Evolutionary conservation across 495 filamentous ascomycete genomes (phyloP).

Genomic region (Astrothelium subdiscretum): DNA sequence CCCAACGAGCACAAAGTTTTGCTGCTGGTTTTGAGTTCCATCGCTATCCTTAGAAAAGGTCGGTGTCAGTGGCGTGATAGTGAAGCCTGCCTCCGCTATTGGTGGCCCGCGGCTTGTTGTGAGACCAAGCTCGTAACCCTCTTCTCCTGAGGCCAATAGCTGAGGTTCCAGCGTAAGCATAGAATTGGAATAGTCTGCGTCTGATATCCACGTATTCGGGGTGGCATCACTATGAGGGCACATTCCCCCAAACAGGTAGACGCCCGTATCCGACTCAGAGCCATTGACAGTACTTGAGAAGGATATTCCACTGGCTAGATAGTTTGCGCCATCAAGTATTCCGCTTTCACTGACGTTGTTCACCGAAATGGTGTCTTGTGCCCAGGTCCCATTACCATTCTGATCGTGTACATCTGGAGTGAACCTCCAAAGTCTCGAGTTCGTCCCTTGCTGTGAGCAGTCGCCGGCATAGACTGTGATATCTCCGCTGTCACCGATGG

Average conservation of each 20-base stretch:
- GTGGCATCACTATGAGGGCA: constrained; percentile 47
- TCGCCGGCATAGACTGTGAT: constrained; percentile 60
- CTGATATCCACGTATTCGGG: constrained; percentile 43
- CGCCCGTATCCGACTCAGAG: constrained; percentile 35
- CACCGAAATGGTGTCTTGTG: constrained; percentile 20
- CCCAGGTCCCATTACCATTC: constrained; percentile 48
- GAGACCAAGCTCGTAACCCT: constrained; percentile 29
- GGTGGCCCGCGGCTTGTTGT: constrained; percentile 45
- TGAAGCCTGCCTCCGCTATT: constrained; percentile 78
- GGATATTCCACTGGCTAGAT: constrained; percentile 52
- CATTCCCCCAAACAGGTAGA: constrained; percentile 83
- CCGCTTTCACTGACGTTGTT: constrained; percentile 22
- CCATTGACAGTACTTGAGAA: constrained; percentile 50
- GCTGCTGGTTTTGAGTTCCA: constrained; percentile 49
- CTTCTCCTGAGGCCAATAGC: constrained; percentile 3
- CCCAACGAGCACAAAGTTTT: constrained; percentile 69
- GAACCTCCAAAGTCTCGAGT: constrained; percentile 46
- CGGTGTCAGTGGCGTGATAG: constrained; percentile 56
- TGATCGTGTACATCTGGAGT: constrained; percentile 28
- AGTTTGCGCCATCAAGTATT: constrained; percentile 44
- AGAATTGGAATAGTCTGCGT: constrained; percentile 63
- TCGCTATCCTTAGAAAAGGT: constrained; percentile 45
- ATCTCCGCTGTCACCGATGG: constrained; percentile 51
- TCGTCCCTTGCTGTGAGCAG: constrained; percentile 40
- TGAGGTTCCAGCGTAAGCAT: constrained; percentile 50